A percentile compares a stretch with the other conserved stretches of the same genome.
Evolutionary conservation across 805 yeast genomes (phyloP).

Genomic region (Hagleromyces aurorensis): DNA sequence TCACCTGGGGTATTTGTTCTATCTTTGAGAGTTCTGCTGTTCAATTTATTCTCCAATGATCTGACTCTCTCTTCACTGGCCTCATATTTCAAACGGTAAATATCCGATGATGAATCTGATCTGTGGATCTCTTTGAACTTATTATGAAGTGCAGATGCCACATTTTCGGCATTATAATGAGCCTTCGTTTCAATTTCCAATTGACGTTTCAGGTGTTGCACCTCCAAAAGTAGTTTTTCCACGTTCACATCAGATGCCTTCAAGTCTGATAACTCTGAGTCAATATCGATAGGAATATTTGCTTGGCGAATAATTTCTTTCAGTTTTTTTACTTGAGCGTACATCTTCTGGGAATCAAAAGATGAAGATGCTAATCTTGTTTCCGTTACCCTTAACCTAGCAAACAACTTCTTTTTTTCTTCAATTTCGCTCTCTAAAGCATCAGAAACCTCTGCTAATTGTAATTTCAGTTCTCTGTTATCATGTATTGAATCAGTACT

Average conservation of each 20-base stretch:
- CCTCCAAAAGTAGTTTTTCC: constrained; percentile 34
- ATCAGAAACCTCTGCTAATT: constrained; percentile 46
- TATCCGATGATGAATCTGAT: constrained; percentile 28
- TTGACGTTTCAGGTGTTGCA: constrained; percentile 40
- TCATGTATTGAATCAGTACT: constrained; percentile 7
- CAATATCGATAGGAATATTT: constrained; percentile 22
- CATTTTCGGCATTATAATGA: constrained; percentile 43
- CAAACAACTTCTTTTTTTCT: constrained; percentile 38
- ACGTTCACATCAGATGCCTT: constrained; percentile 22
- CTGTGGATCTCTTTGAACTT: constrained; percentile 22
- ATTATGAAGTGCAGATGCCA: constrained; percentile 24
- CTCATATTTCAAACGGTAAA: constrained; percentile 40
- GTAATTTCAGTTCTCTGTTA: constrained; percentile 41
- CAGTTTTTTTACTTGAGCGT: constrained; percentile 36
- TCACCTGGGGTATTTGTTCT: constrained; percentile 25
- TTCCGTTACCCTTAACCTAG: constrained; percentile 53
- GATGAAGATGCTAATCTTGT: constrained; percentile 59
- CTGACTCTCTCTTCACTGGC: constrained; percentile 39
- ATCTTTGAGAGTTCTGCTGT: constrained; percentile 20
- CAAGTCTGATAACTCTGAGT: constrained; percentile 15
- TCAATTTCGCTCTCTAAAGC: constrained; percentile 39
- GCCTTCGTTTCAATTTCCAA: constrained; percentile 46
- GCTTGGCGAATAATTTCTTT: constrained; percentile 22
- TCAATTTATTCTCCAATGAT: constrained; percentile 33
- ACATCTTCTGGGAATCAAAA: constrained; percentile 45